Base-by-base conservation (phyloP, 108 stramenopile species). In the Nitzschia sp. region DNA sequence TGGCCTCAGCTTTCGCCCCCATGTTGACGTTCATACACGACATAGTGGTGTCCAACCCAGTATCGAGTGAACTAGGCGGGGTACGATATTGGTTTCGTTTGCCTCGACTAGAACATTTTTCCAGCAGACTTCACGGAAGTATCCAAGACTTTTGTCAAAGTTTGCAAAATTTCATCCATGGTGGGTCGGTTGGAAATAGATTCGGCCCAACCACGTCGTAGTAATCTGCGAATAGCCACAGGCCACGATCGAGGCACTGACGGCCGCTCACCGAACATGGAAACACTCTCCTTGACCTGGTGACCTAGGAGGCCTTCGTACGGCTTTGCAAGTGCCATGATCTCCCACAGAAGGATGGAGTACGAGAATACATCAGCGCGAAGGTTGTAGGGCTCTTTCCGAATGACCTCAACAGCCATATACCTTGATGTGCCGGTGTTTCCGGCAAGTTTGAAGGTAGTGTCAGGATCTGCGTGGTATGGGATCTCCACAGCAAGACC, bases 371-470 rank as follows among this genome's bases (percentile, higher is more conserved):
- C 91, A 60, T 97, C 97, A 6, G 89, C 92, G 55, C 91, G 92
- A 54, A 93, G 84, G 64, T 97, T 96, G 82, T 96, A 96, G 12
- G 92, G 87, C 26, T 77, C 67, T 63, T 87, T 87, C 9, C 86
- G 62, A 10, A 87, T 88, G 34, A 90, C 88, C 65, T 89, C 88
- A 0, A 96, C 96, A 8, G 97, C 97, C 97, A 98, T 98, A 74
- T 98, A 98, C 25, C 97, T 75, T 10, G 91, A 77, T 12, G 85
- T 89, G 24, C 81, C 81, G 0, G 81, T 82, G 50, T 82, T 82
- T 15, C 81, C 81, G 10, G 81, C 81, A 22, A 82, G 53, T 29
- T 82, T 82, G 63, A 77, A 82, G 7, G 81, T 82, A 3, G 72
- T 66, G 20, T 77, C 69, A 9, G 72, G 79, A 53, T 78, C 73